Evolutionary conservation across 768 basidiomycete species (phyloP), one percentile per base, ranked within the genome.

Genomic region (Boletus subcaerulescens): DNA sequence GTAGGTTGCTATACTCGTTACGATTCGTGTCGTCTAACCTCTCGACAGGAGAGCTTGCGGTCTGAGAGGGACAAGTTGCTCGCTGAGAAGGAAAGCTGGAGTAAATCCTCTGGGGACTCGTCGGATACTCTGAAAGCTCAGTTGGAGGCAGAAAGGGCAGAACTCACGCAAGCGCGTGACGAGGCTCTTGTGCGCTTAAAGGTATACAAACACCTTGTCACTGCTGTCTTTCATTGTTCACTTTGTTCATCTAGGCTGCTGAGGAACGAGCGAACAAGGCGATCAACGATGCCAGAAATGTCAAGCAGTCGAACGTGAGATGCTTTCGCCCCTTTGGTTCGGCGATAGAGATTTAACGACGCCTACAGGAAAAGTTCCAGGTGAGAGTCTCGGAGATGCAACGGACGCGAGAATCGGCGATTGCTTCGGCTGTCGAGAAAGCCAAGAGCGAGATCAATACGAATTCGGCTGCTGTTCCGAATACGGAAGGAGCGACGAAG

Each of bases 31-130:
- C 26, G 36, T 45, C 29, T 59, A 45, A 61, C n/a, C 17, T 17
- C 17, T 20, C 41, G 17, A 36, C 38, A 89, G 86, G 73, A 78
- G 48, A 59, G 76, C 44, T 67, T 90, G 26, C 76, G 70, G 50
- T 76, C 78, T 42, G 84, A 92, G 68, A 76, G 82, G 47, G 87
- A 89, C 62, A 76, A 73, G 47, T 70, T 91, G 17, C 71, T 86
- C 26, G 77, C 76, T 0, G 87, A 87, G 63, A 87, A 84, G 63
- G 77, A 78, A 52, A 69, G 71, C 20, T 58, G 68, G 51, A 65
- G 55, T 35, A 52, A 70, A n/a, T 31, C 72, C 2, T 56, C 53
- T 7, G 53, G 63, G 18, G 60, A 59, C 2, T 62, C 65, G 5
- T 54, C 74, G 4, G 73, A 75, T 14, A 66, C 70, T 35, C 63